Base-by-base conservation (phyloP, 495 filamentous ascomycete genomes). In the Penicillium alfredii region DNA sequence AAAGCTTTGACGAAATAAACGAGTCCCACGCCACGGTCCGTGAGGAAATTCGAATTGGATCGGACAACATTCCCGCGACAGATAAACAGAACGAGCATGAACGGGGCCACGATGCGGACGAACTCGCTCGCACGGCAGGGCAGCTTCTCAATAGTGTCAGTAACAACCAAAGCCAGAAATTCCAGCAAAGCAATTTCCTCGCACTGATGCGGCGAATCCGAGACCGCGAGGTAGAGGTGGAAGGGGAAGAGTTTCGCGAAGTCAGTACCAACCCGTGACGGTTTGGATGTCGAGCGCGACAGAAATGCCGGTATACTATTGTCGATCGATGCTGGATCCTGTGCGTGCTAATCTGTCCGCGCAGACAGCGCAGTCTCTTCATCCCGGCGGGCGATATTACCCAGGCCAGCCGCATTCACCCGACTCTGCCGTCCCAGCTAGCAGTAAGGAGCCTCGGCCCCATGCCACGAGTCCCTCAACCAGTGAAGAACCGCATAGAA, bases 151-250 rank as follows among this genome's bases (percentile, higher is more conserved):
- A 85, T n/a, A 80, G 70, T 25, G 71, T 92, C 7, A 67, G 75
- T 19, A 63, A 80, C 42, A 78, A 92, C 35, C 69, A 73, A 43
- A 80, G 67, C 41, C 51, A 75, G 33, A 89, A 92, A 47, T 89
- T 89, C 52, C 74, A 81, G 49, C 71, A 88, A 48, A 88, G 84
- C 56, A 77, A 75, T 37, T 92, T 92, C 48, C 67, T 89, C 11
- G 72, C 73, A 6, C 58, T 92, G 45, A 89, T 92, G 86, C 76
- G 83, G 18, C 69, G 71, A 34, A 64, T 76, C 41, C 63, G 72
- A 29, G 72, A 76, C 51, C 66, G 61, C 15, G 71, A 74, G 48
- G 71, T 74, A 13, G 60, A 69, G 39, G 58, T 76, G 34, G 60
- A 74, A 42, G 72, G 71, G 19, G 66, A 74, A 35, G 65, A 73